Percentiles rank a stretch among this genome's conserved stretches.
phyloP scores from a whole-genome alignment of 257 asterid species.

The Plectranthus barbatus region DNA sequence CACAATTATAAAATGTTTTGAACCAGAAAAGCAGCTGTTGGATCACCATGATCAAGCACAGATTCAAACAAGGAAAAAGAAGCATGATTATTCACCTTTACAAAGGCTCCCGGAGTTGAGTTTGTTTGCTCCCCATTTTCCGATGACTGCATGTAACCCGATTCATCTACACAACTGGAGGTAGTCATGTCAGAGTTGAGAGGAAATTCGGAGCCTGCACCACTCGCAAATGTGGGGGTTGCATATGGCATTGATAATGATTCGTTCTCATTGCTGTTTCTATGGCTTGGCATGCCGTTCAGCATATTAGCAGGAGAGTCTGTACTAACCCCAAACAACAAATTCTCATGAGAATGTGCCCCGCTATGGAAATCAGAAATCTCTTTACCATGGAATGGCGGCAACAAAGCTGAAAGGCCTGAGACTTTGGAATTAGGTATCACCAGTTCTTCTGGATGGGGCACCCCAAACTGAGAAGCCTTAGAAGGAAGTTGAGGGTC shows the following conservation, averaged over 20 bases:
- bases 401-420: conserved; percentile 54
- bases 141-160: conserved; percentile 76
- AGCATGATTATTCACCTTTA: conserved; percentile 48
- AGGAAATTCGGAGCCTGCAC: conserved; percentile 47
- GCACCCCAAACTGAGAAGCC: conserved; percentile 48
- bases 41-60: no score
- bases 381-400: conserved; percentile 63
- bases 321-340: conserved; percentile 45
- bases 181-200: conserved; percentile 62
- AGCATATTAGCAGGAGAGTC: conserved; percentile 43
- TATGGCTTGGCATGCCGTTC: conserved; percentile 40
- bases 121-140: conserved; percentile 71
- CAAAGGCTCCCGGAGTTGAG: conserved; percentile 57
- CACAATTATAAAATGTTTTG: no score
- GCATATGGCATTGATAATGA: conserved; percentile 49
- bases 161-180: conserved; percentile 81
- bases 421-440: conserved; percentile 50
- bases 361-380: conserved; percentile 46
- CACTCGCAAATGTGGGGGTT: conserved; percentile 43
- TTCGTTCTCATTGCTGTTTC: conserved; percentile 36
- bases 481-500: conserved; percentile 60
- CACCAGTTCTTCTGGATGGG: conserved; percentile 48
- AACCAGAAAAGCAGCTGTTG: no score
- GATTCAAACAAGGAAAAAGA: background rate
- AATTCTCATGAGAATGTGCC: conserved; percentile 41